These are phyloP conservation scores for Kazachstania sp. DNA, from an alignment of 1,139 yeast species.

Conservation along the genomic window DNA sequence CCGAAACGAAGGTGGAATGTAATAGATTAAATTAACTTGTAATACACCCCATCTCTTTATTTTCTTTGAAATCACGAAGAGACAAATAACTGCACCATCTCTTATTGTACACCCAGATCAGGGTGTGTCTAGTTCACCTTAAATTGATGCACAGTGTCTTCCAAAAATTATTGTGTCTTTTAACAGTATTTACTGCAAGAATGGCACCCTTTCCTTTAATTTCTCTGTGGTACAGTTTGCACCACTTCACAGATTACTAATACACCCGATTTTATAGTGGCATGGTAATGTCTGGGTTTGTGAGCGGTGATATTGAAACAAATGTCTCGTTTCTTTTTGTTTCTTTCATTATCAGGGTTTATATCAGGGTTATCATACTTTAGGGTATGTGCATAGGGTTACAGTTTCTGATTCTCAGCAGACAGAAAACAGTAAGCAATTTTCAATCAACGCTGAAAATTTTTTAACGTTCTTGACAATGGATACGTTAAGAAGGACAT, in stretches of 20 bases:
- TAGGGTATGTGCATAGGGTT: background rate
- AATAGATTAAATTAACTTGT: background rate
- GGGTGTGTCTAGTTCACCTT: background rate
- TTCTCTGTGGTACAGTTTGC: background rate
- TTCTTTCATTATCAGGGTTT: background rate
- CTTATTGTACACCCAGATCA: background rate
- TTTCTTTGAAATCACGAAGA: no score
- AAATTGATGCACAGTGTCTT: no score
- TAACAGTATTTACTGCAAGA: no score
- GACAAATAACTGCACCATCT: no score
- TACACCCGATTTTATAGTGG: conserved; percentile 1
- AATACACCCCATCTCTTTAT: background rate
- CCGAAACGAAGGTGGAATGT: background rate
- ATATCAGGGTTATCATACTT: background rate
- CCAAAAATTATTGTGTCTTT: no score
- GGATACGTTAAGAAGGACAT: no score
- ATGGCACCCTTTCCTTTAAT: background rate
- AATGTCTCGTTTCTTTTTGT: no score
- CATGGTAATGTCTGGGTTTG: no score
- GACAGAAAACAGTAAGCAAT: no score
- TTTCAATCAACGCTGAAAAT: background rate
- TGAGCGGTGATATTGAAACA: no score
- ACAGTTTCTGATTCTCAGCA: no score
- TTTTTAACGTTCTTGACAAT: background rate
- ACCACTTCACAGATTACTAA: background rate